phyloP scores from a whole-genome alignment of 192 early-diverging fungal species.

The Dispira parvispora region DNA sequence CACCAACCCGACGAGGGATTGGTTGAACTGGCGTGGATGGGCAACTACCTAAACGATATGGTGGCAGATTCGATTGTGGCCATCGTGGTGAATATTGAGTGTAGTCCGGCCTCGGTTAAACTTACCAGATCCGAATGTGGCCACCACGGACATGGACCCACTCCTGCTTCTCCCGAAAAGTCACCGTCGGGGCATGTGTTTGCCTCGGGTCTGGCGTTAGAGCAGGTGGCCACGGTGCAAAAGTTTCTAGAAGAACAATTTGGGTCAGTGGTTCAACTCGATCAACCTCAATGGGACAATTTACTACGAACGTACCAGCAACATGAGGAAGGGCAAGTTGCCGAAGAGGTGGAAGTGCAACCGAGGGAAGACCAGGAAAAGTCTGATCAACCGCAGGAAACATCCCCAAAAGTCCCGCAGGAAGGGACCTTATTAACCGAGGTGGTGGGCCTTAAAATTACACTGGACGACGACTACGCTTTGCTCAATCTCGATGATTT shows the following conservation, averaged over 20 bases:
- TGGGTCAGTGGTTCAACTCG: neutral
- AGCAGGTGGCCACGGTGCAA: neutral
- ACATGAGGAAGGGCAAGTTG: neutral
- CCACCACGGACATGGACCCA: neutral
- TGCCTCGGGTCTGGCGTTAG: neutral
- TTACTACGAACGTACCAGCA: no score
- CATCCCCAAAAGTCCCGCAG: neutral
- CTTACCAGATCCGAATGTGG: slow-evolving; percentile 10
- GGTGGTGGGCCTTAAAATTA: neutral
- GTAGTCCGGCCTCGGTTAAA: slow-evolving; percentile 79
- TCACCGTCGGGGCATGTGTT: neutral
- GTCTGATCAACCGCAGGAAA: neutral
- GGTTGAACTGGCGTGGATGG: slow-evolving; percentile 78
- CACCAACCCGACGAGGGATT: slow-evolving; percentile 32
- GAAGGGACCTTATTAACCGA: neutral
- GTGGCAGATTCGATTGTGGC: slow-evolving; percentile 87
- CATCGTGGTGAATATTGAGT: slow-evolving; percentile 68
- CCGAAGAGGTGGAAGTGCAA: neutral
- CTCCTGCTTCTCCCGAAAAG: neutral
- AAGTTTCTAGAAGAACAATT: neutral
- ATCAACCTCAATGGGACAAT: no score
- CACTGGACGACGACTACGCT: neutral
- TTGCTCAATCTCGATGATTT: neutral
- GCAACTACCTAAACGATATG: slow-evolving; percentile 86
- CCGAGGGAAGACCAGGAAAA: neutral